phyloP scores from a whole-genome alignment of 495 filamentous ascomycete genomes.

The Cetradonia linearis region DNA sequence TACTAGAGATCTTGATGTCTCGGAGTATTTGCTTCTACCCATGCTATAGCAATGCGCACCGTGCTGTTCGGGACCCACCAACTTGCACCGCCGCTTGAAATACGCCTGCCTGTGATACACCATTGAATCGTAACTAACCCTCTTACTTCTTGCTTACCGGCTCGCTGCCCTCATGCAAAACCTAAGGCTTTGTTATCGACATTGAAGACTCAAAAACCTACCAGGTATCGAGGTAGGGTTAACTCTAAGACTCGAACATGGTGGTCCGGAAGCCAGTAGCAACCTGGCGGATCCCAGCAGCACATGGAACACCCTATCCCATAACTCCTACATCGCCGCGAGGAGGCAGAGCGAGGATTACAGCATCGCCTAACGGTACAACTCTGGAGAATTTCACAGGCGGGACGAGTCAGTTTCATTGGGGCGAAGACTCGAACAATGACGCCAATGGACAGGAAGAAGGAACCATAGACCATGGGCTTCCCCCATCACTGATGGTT shows the following conservation, averaged over 20 bases:
- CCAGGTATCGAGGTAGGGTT: not conserved
- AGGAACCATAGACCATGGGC: slow-evolving; percentile 1
- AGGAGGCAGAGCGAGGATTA: not conserved
- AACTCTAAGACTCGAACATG: not conserved
- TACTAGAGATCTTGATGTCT: not conserved
- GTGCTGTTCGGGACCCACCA: not conserved
- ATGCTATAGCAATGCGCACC: not conserved
- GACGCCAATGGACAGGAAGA: not conserved
- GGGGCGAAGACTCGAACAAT: not conserved
- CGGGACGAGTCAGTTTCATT: not conserved
- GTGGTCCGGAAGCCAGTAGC: slow-evolving; percentile 17
- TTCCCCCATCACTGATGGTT: slow-evolving; percentile 4
- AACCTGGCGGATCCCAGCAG: slow-evolving; percentile 6
- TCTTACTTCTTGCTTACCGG: not conserved
- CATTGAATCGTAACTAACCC: not conserved
- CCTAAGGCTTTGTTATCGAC: not conserved
- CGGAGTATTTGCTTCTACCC: not conserved
- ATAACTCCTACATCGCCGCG: slow-evolving; percentile 11
- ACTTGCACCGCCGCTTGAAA: slow-evolving; percentile 8
- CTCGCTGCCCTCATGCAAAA: not conserved
- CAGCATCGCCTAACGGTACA: not conserved
- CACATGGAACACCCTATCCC: slow-evolving; percentile 14
- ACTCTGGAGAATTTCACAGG: not conserved
- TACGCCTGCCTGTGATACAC: slow-evolving; percentile 5
- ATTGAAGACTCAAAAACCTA: not conserved